Conservation (phyloP, 768 basidiomycete species). For the Coprinellus aureogranulatus region DNA sequence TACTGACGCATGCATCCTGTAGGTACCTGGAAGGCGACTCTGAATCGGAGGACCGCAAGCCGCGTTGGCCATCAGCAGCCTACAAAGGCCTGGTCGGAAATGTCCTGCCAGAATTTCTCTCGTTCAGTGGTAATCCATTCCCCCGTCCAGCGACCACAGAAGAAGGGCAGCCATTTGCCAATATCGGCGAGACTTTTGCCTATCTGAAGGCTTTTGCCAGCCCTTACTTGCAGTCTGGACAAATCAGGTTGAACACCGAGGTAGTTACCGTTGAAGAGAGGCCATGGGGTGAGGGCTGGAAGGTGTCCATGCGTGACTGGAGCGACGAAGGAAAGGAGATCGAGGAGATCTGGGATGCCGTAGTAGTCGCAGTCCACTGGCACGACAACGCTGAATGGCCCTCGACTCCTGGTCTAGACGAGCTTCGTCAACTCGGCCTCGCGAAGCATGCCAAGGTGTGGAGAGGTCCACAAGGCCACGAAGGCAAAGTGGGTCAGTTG, state of each 20-base stretch:
- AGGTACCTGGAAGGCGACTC: conserved; percentile 33
- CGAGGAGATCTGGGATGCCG: conserved; percentile 47
- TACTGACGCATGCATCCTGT: neutral
- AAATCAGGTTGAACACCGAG: conserved; percentile 41
- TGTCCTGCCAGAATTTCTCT: conserved; percentile 44
- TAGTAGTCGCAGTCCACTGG: conserved; percentile 46
- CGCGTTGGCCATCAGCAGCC: conserved; percentile 46
- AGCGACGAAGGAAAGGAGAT: conserved; percentile 17
- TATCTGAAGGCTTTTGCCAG: conserved; percentile 36
- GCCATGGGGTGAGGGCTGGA: conserved; percentile 32
- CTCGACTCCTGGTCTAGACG: conserved; percentile 39
- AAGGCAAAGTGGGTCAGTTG: conserved; percentile 23
- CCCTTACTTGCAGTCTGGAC: conserved; percentile 27
- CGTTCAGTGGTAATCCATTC: conserved; percentile 36
- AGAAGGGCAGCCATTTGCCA: conserved; percentile 39
- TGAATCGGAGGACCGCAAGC: conserved; percentile 9
- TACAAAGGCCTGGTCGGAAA: conserved; percentile 51
- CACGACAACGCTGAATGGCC: conserved; percentile 48
- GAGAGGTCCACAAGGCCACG: conserved; percentile 36
- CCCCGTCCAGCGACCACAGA: conserved; percentile 21
- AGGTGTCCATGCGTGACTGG: conserved; percentile 37
- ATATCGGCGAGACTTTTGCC: conserved; percentile 34
- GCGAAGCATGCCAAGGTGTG: conserved; percentile 44
- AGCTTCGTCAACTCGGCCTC: conserved; percentile 29
- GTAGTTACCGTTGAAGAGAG: conserved; percentile 39